Evolutionary conservation across 495 filamentous ascomycete genomes (phyloP), one percentile per base, ranked within the genome.

Genomic region (Acidiella bohemica): DNA sequence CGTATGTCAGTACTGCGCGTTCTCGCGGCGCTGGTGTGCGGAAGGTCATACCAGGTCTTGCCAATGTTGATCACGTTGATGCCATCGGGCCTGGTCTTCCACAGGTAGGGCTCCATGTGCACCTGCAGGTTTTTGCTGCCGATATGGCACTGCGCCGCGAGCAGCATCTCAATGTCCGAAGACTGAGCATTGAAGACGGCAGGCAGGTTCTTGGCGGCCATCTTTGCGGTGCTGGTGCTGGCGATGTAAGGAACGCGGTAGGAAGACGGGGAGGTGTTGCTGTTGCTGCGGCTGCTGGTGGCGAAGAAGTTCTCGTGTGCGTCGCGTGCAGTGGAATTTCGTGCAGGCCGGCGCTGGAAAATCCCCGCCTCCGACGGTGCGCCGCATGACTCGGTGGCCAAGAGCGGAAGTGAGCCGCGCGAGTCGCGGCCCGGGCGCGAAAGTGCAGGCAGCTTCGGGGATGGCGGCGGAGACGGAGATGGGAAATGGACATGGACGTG

Each of bases 21-120:
- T 8, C 8, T 13, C 34, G 14, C 14, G 32, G 35, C 17, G 20
- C 11, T 7, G 7, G n/a, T 42, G 29, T 39, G n/a, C n/a, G 18
- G 18, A 63, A 14, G 18, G 32, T 11, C 80, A 54, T 77, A 96
- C 88, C 88, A 96, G 68, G 90, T 97, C 83, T 97, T 97, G 73
- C 87, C 85, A 67, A 97, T 84, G 76, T 97, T 96, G 66, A 97
- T 75, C 47, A 97, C 75, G 62, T 97, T 96, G 71, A 97, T 78
- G 67, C 90, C 90, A 54, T 97, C 90, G 44, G 86, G 78, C 57
- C 90, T 80, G 60, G 84, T 93, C 79, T 96, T 97, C 86, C 85
- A 96, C 58, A 97, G 77, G 72, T 97, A 97, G 51, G 90, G 84
- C 70, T 96, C 86, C 90, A 95, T 96, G 70, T 96, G 85, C 59